Base-by-base conservation (phyloP, 805 yeast species). In the Ogataea paradorogensis region DNA sequence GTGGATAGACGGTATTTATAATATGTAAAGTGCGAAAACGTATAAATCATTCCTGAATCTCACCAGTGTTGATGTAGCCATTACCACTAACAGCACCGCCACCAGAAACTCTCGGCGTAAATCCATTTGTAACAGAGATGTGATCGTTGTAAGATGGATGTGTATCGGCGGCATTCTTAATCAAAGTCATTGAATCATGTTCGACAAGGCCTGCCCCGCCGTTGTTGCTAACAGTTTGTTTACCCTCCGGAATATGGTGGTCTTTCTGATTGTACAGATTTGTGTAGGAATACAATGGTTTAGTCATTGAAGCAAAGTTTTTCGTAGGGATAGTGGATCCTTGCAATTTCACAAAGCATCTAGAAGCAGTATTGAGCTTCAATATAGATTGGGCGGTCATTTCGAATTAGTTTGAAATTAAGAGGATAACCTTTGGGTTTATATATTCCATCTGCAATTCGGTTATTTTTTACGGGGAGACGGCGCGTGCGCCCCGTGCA, bases 81-180 rank as follows among this genome's bases (percentile, higher is more conserved):
- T 48, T 51, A 5, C 51, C 59, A 18, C 53, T 43, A 14, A 58
- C 56, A 11, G 51, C 46, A n/a, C 50, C 56, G 11, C 52, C 50
- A 13, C 57, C 48, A 5, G 59, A 55, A 7, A 64, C 65, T 14
- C 38, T 46, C 18, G 69, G 69, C 38, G 60, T 59, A 42, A 63
- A 63, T 9, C 51, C 45, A 6, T 42, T 24, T 18, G 38, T 42
- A 9, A 42, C 35, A 16, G 52, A 52, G 9, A 33, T 29, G 13
- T 30, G 41, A n/a, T 34, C 21, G 26, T 33, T 8, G 31, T 27
- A 33, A 8, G 33, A 30, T 15, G 38, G 42, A 21, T 38, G 43
- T 8, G 40, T 33, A 31, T 51, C 47, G 15, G 38, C 43, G 18
- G 55, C 48, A 38, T 54, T 56, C 40, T 59, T 52, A 33, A 59